phyloP scores from a whole-genome alignment of 768 basidiomycete species.

The Hemileccinum rubropunctum region DNA sequence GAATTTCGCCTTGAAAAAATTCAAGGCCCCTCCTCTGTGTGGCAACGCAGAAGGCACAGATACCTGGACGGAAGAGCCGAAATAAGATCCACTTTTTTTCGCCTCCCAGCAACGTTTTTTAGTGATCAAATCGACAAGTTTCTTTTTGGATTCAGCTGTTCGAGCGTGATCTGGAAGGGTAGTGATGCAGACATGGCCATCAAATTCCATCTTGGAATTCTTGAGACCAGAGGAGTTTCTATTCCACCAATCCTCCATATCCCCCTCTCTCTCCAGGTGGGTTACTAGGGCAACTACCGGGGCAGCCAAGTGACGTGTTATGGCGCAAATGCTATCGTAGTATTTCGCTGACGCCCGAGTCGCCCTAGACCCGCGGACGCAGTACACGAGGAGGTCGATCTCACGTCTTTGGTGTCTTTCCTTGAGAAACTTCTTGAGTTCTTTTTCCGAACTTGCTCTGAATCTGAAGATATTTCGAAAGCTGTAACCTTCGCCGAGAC shows the following conservation, averaged over 20 bases:
- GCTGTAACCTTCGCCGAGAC: conserved; percentile 31
- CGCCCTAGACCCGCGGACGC: conserved; percentile 36
- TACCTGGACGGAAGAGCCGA: conserved; percentile 7
- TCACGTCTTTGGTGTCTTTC: conserved; percentile 23
- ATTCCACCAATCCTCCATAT: conserved; percentile 33
- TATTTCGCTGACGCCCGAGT: conserved; percentile 25
- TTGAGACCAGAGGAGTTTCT: conserved; percentile 28
- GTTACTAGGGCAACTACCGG: conserved; percentile 39
- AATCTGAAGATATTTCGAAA: conserved; percentile 14
- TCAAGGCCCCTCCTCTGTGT: background rate
- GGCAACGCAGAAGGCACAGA: background rate
- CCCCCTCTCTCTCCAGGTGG: conserved; percentile 28
- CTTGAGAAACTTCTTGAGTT: conserved; percentile 19
- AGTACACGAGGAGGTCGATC: conserved; percentile 40
- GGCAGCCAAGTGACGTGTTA: conserved; percentile 35
- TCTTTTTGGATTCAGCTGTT: conserved; percentile 11
- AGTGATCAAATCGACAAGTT: conserved; percentile 15
- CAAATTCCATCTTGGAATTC: conserved; percentile 29
- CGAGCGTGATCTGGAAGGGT: conserved; percentile 14
- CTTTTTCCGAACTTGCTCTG: conserved; percentile 8
- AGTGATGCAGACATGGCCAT: conserved; percentile 39
- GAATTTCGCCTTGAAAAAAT: background rate
- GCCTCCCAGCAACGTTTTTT: conserved; percentile 7
- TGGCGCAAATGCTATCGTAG: conserved; percentile 34
- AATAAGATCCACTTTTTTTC: conserved; percentile 5